A percentile compares a stretch with the other conserved stretches of the same genome.
Evolutionary conservation across 768 basidiomycete species (phyloP).

Genomic region (Dioszegia crocea): DNA sequence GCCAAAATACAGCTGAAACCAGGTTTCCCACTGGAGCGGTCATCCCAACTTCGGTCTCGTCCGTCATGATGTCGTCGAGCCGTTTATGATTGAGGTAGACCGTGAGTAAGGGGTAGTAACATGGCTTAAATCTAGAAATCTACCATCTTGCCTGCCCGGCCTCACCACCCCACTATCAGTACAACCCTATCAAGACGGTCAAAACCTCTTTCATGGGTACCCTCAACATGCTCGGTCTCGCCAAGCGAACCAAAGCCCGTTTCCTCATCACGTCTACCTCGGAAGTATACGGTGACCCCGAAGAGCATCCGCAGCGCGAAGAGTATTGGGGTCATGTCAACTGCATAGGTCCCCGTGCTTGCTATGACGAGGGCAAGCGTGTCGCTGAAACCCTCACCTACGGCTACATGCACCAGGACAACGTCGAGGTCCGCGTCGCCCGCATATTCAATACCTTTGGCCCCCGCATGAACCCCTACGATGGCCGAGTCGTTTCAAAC

Average conservation of each 20-base stretch:
- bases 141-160: constrained; percentile 98
- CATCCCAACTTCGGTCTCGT: constrained; percentile 99
- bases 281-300: constrained; percentile 97
- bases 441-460: constrained; percentile 79
- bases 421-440: constrained; percentile 91
- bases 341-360: constrained; percentile 96
- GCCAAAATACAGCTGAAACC: neutral
- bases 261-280: constrained; percentile 96
- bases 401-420: constrained; percentile 89
- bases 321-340: constrained; percentile 99
- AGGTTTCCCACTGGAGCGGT: constrained; percentile 56
- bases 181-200: constrained; percentile 95
- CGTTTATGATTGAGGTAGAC: constrained; percentile 98
- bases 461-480: constrained; percentile 74
- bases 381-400: constrained; percentile 98
- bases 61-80: constrained; percentile 93
- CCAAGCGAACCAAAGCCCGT: constrained; percentile 93
- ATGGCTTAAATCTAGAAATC: constrained; percentile 66
- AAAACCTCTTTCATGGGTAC: constrained; percentile 99
- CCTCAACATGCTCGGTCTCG: constrained; percentile 95
- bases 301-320: constrained; percentile 93
- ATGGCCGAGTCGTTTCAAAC: constrained; percentile 97
- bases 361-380: constrained; percentile 99
- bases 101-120: constrained; percentile 58
- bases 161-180: constrained; percentile 95